Percentiles rank a stretch among this genome's conserved stretches.
Evolutionary conservation across 148 eudicot genomes (phyloP).

Genomic region (Amaranthus hypochondriacus): DNA sequence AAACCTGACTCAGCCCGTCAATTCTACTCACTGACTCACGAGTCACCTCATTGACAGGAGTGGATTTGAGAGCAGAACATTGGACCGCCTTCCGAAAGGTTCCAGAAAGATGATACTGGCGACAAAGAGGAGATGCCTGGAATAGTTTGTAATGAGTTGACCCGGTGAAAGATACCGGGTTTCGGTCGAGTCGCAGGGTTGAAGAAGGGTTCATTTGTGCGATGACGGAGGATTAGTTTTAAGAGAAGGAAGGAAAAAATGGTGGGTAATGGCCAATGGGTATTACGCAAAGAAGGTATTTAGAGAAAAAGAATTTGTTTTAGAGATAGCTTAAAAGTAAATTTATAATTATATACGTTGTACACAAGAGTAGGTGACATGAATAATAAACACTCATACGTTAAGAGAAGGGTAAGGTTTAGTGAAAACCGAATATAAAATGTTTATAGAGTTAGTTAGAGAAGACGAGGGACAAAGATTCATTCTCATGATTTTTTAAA

Average conservation of each 20-base stretch:
- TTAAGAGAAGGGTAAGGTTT: no score
- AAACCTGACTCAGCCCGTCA: conserved; percentile 64
- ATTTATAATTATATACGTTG: no score
- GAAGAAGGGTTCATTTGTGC: conserved; percentile 34
- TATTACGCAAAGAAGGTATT: no score
- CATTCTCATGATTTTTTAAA: no score
- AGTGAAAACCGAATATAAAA: no score
- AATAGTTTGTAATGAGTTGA: conserved; percentile 13
- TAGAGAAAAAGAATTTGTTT: no score
- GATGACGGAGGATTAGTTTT: not conserved
- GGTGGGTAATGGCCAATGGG: not conserved
- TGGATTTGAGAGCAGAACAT: conserved; percentile 17
- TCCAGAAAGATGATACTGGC: conserved; percentile 18
- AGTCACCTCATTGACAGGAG: conserved; percentile 26
- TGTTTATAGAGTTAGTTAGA: no score
- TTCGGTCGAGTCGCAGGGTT: conserved; percentile 37
- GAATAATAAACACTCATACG: no score
- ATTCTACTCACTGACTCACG: conserved; percentile 44
- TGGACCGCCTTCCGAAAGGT: conserved; percentile 19
- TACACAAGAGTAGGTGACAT: no score
- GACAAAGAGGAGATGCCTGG: not conserved
- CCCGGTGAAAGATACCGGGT: conserved; percentile 26
- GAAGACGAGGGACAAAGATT: no score
- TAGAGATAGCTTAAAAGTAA: no score
- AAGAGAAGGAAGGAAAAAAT: not conserved